A percentile compares a stretch with the other conserved stretches of the same genome.
phyloP scores from a whole-genome alignment of 306 rosid genomes.

The Potentilla sterilis region DNA sequence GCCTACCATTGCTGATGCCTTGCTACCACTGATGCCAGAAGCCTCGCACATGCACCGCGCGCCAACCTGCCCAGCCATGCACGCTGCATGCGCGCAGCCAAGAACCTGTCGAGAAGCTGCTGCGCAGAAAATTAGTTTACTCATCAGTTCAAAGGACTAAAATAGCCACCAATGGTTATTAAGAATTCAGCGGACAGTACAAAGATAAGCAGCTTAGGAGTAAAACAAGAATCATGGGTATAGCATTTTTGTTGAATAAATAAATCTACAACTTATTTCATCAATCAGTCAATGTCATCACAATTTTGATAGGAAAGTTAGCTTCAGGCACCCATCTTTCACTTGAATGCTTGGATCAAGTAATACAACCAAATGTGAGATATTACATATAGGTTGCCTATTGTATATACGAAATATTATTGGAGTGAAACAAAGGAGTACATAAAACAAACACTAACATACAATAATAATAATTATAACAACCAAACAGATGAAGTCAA shows the following conservation, averaged over 20 bases:
- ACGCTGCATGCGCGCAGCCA: no score
- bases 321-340: neutral
- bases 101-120: no score
- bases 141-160: conserved; percentile 12
- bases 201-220: neutral
- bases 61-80: no score
- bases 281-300: neutral
- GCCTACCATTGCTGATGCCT: no score
- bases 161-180: neutral
- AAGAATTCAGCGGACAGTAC: conserved; percentile 18
- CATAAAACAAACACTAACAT: neutral
- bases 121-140: conserved; percentile 37
- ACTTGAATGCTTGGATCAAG: neutral
- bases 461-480: neutral
- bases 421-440: neutral
- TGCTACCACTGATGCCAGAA: no score
- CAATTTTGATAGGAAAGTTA: neutral
- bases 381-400: neutral
- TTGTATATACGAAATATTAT: neutral
- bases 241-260: neutral
- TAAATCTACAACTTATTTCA: neutral
- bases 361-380: neutral
- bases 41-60: no score
- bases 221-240: neutral
- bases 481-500: no score